phyloP scores from a whole-genome alignment of 2,329 filamentous ascomycete genomes.

The Helotiales sp. region DNA sequence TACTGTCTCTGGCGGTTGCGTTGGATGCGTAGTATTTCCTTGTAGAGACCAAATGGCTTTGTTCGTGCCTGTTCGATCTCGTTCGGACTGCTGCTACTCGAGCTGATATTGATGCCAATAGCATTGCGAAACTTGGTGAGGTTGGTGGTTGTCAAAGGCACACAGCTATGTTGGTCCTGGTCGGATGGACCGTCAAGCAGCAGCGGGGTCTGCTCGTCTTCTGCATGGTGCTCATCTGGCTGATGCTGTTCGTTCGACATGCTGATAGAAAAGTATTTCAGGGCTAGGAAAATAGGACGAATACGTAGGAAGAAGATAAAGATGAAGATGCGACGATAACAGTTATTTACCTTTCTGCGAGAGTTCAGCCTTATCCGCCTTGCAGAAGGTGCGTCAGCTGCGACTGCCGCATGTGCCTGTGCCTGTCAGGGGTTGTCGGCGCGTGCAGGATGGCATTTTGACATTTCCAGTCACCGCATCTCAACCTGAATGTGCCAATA shows the following conservation, averaged over 20 bases:
- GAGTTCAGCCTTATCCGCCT: not conserved
- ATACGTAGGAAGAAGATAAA: not conserved
- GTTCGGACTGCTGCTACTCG: slow-evolving; percentile 15
- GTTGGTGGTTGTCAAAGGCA: slow-evolving; percentile 12
- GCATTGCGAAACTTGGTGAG: slow-evolving; percentile 28
- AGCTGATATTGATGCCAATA: slow-evolving; percentile 24
- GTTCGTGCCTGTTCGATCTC: slow-evolving; percentile 20
- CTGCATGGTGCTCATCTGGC: too few relatives aligned
- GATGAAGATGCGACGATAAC: not conserved
- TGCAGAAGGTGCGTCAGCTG: not conserved
- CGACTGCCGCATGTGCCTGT: not conserved
- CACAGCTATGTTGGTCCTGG: not conserved
- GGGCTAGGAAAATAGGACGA: not conserved
- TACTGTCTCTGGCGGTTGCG: slow-evolving; percentile 37
- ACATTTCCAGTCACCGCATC: not conserved
- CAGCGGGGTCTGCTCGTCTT: not conserved
- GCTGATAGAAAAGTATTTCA: not conserved
- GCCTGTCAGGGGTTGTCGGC: not conserved
- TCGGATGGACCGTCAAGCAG: not conserved
- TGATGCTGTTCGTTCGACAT: not conserved
- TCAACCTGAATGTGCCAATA: not conserved
- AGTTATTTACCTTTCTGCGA: not conserved
- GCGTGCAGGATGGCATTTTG: not conserved
- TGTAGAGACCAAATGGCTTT: slow-evolving; percentile 39
- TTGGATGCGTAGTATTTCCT: slow-evolving; percentile 38